Conservation (phyloP, 768 basidiomycete genomes). For the Roridomyces roridus region DNA sequence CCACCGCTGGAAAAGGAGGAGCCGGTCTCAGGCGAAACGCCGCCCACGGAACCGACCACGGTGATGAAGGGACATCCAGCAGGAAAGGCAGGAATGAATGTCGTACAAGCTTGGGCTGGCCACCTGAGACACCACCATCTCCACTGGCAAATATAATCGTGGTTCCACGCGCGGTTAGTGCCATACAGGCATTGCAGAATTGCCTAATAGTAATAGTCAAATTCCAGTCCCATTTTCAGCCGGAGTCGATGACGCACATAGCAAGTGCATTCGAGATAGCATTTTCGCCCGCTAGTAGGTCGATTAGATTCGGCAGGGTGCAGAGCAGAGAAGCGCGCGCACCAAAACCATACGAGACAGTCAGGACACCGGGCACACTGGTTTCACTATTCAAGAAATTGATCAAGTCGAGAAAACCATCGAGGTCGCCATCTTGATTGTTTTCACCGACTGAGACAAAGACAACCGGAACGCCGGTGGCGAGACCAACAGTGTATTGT, state of each 20-base stretch:
- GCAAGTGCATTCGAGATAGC: conserved; percentile 36
- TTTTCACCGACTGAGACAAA: conserved; percentile 38
- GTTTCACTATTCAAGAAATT: conserved; percentile 51
- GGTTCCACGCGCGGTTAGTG: conserved; percentile 52
- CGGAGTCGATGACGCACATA: background rate
- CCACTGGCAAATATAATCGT: conserved; percentile 53
- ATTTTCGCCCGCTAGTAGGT: conserved; percentile 48
- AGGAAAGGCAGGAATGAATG: conserved; percentile 7
- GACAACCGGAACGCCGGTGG: conserved; percentile 30
- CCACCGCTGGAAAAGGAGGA: conserved; percentile 7
- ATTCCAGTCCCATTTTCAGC: background rate
- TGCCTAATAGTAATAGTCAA: conserved; percentile 7
- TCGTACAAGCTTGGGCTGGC: conserved; percentile 6
- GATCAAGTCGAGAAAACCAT: conserved; percentile 65
- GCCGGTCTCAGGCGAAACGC: background rate
- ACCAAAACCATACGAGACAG: conserved; percentile 66
- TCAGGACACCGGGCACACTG: conserved; percentile 59
- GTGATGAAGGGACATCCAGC: conserved; percentile 12
- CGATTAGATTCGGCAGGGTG: too few relatives aligned
- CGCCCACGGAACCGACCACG: conserved; percentile 5
- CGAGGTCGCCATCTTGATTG: conserved; percentile 28
- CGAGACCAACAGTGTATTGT: conserved; percentile 23
- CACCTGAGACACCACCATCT: conserved; percentile 47
- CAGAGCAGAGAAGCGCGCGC: too few relatives aligned
- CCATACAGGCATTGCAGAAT: conserved; percentile 38